Evolutionary conservation across 2,329 filamentous ascomycete genomes (phyloP), one percentile per base, ranked within the genome.

Genomic region (Hymenoscyphus repandus): DNA sequence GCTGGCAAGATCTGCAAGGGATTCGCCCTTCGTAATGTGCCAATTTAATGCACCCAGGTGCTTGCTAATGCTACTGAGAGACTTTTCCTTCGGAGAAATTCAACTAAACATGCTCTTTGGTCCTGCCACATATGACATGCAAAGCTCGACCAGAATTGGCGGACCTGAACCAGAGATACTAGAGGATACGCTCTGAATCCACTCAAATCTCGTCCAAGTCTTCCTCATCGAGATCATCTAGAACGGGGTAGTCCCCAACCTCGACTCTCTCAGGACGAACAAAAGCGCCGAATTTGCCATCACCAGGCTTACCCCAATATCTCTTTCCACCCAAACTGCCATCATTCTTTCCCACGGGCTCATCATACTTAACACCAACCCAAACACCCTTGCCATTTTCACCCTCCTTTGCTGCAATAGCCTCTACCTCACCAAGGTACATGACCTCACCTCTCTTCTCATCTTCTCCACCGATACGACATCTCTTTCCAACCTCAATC

Each of bases 311-410:
- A 5, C 64, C 65, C 77, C 90, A 93, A 70, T 91, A 92, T 57
- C 82, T 75, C 57, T 73, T 82, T 7, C 76, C 78, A 38, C 73
- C 74, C 58, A 90, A 80, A 60, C 82, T 84, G 53, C 89, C 88
- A 66, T 92, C 87, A 64, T 92, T 93, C 74, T 88, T 89, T 50
- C 87, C 88, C 39, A 85, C 85, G 1, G 88, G 87, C 69, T 92
- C 88, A 65, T 92, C 88, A 47, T 91, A 76, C 58, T 77, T 76
- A 47, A 93, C 73, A 37, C 87, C 88, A 17, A 92, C 74, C 88
- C 88, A 93, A 32, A 76, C 70, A 2, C 82, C 82, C 42, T 71
- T 70, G 20, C 81, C 75, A 46, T 77, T 78, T 12, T 50, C 42
- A 3, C 47, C 47, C 18, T 45, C 34, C 15, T 39, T 43, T 4